Evolutionary conservation across 2,329 filamentous ascomycete genomes (phyloP).

Genomic region (Xylariaceae sp.): DNA sequence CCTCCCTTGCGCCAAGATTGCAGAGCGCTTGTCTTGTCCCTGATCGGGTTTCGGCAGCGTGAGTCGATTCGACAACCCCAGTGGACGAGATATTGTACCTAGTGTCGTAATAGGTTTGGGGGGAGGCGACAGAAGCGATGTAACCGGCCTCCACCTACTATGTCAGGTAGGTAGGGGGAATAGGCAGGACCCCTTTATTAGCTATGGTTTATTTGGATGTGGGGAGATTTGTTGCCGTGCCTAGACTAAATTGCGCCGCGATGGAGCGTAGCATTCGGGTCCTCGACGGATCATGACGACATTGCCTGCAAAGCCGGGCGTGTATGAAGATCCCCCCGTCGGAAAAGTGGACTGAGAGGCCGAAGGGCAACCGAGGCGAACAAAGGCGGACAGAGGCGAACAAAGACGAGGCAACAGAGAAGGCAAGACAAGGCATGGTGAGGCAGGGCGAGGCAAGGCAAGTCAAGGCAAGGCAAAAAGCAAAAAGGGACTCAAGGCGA

Average conservation of each 20-base stretch:
- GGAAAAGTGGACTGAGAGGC: neutral
- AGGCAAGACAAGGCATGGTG: neutral
- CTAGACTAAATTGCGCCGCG: neutral
- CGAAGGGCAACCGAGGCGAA: neutral
- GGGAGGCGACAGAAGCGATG: neutral
- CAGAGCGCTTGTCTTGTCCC: neutral
- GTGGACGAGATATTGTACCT: neutral
- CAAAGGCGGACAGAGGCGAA: neutral
- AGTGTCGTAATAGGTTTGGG: neutral
- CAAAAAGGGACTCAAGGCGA: neutral
- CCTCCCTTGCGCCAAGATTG: neutral
- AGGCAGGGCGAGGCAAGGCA: neutral
- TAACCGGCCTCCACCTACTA: neutral
- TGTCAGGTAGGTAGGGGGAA: neutral
- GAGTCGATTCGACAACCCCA: neutral
- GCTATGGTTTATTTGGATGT: neutral
- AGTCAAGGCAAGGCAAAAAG: neutral
- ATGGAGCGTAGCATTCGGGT: slow-evolving; percentile 16
- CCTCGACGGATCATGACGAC: slow-evolving; percentile 9
- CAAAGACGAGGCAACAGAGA: too few species aligned
- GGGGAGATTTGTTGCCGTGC: neutral
- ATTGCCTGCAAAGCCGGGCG: slow-evolving; percentile 9
- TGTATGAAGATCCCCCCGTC: slow-evolving; percentile 13
- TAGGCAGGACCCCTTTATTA: neutral
- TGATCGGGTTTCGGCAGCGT: neutral